Evolutionary conservation across 345 rosid genomes (phyloP), one percentile per base, ranked within the genome.

Genomic region (Clausena lansium): DNA sequence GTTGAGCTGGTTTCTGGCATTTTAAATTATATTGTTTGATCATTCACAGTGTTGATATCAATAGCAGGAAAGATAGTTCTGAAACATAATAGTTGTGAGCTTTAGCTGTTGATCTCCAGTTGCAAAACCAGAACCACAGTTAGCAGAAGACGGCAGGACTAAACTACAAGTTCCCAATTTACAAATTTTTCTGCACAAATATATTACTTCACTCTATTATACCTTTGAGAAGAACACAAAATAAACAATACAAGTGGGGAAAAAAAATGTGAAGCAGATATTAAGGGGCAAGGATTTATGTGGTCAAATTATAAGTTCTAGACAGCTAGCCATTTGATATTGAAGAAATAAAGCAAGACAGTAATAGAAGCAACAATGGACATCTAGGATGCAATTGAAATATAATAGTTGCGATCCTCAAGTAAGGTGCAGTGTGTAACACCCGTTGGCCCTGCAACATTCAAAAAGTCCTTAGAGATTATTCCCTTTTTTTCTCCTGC

Each of bases 101-200:
- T 89, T 92, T 70, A 94, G 76, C 85, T 97, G 98, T 81, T 91
- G 91, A 79, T 90, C 98, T 75, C 88, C 95, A 64, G 87, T 77
- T 70, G 94, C 97, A 79, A 97, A 97, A n/a, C 98, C 97, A 55
- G 98, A n/a, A n/a, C n/a, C n/a, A n/a, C n/a, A n/a, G n/a, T n/a
- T n/a, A n/a, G n/a, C n/a, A n/a, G n/a, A n/a, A n/a, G n/a, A n/a
- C n/a, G n/a, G n/a, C n/a, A n/a, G n/a, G n/a, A n/a, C n/a, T n/a
- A n/a, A n/a, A n/a, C n/a, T n/a, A n/a, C n/a, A n/a, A n/a, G n/a
- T n/a, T n/a, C 91, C 24, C 32, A 8, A 33, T n/a, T 66, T 13
- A 54, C 32, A 57, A 52, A 1, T n/a, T 14, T 57, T 52, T 65
- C 52, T n/a, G 24, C 1, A 9, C 1, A n/a, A 5, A 71, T 11